Evolutionary conservation across 192 early-diverging fungal species (phyloP).

Genomic region (Physocladia obscura): DNA sequence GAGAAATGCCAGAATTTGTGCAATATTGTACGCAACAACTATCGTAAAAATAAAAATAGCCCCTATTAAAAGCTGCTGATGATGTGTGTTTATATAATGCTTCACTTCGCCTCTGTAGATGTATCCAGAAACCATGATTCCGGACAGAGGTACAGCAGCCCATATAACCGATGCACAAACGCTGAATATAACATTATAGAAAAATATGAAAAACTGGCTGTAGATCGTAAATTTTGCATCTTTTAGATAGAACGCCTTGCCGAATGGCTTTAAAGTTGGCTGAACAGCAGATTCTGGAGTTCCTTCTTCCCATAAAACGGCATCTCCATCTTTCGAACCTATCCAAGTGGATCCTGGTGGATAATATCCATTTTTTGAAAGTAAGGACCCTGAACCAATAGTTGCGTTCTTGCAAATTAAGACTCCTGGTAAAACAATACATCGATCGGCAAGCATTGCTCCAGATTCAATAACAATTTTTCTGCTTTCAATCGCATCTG

Average conservation of each 20-base stretch:
- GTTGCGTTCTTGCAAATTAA: conserved; percentile 36
- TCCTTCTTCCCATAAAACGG: conserved; percentile 33
- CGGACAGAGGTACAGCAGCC: background rate
- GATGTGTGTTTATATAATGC: background rate
- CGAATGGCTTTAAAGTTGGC: conserved; percentile 44
- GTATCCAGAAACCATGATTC: background rate
- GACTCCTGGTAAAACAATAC: conserved; percentile 44
- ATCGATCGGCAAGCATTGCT: conserved; percentile 38
- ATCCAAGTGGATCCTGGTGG: conserved; percentile 38
- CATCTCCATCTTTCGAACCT: conserved; percentile 36
- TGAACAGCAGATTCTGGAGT: background rate
- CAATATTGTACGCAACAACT: background rate
- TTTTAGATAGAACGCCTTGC: conserved; percentile 41
- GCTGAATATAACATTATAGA: background rate
- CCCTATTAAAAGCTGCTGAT: background rate
- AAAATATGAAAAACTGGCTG: conserved; percentile 9
- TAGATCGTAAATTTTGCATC: conserved; percentile 37
- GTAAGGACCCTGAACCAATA: conserved; percentile 41
- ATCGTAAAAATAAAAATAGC: background rate
- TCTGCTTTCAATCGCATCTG: conserved; percentile 27
- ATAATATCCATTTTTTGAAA: conserved; percentile 26
- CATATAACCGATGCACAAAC: background rate
- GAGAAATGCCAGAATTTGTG: conserved; percentile 1
- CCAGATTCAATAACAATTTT: conserved; percentile 33
- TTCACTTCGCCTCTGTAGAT: background rate